These are phyloP conservation scores for Mortierella sp. DNA, from an alignment of 371 early-diverging fungal genomes.

Conservation along the genomic window DNA sequence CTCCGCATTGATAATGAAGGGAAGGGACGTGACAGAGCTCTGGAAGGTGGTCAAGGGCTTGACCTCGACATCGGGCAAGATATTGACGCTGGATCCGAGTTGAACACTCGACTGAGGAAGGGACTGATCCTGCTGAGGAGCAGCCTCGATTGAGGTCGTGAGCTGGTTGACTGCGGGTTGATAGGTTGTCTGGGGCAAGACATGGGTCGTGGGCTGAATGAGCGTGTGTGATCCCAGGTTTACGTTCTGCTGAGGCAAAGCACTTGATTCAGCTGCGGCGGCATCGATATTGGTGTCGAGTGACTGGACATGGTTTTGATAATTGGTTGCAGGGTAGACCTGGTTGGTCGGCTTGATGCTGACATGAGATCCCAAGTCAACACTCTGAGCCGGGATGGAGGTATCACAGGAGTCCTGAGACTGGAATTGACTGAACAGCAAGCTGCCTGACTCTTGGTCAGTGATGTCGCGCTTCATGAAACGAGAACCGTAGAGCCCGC, in stretches of 20 bases:
- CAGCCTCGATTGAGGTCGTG: conserved; percentile 35
- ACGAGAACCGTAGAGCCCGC: not conserved
- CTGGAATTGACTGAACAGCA: conserved; percentile 45
- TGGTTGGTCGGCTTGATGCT: conserved; percentile 23
- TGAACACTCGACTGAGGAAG: conserved; percentile 45
- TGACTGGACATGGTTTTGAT: conserved; percentile 38
- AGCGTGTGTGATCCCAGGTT: conserved; percentile 36
- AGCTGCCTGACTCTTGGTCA: conserved; percentile 11
- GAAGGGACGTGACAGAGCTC: conserved; percentile 29
- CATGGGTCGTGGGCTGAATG: conserved; percentile 45
- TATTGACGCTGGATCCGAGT: conserved; percentile 31
- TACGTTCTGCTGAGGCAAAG: conserved; percentile 38
- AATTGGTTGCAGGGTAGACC: conserved; percentile 35
- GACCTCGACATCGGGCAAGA: conserved; percentile 25
- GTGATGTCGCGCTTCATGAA: conserved; percentile 8
- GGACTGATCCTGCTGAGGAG: conserved; percentile 33
- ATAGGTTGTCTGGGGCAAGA: conserved; percentile 41
- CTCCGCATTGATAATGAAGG: conserved; percentile 36
- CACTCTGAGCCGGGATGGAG: conserved; percentile 23
- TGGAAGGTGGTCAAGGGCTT: conserved; percentile 48
- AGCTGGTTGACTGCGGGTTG: conserved; percentile 43
- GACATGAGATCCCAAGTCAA: conserved; percentile 38
- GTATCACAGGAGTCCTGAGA: conserved; percentile 10
- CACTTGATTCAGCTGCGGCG: conserved; percentile 10
- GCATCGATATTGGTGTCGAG: conserved; percentile 35